Conservation (phyloP, 208 protist species). For the Kentomonas sorsogonicus region DNA sequence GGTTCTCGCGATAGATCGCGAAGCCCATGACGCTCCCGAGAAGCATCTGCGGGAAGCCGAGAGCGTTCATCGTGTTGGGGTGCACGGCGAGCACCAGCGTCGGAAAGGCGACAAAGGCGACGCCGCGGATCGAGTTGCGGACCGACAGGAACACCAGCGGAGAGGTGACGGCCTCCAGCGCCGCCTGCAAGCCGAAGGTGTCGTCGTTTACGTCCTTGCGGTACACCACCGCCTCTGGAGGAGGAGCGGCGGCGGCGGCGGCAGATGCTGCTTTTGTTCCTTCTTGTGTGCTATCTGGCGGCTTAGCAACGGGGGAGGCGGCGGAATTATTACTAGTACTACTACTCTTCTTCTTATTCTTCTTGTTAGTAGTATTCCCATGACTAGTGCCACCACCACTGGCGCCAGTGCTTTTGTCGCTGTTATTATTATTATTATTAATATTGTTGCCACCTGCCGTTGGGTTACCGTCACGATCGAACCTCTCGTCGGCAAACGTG, state of each 20-base stretch:
- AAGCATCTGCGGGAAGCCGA: conserved; percentile 22
- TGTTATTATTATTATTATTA: no score
- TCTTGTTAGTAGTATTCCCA: no score
- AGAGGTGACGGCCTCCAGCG: conserved; percentile 19
- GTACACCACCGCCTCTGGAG: conserved; percentile 25
- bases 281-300: no score
- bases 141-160: conserved; percentile 14
- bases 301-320: not conserved
- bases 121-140: conserved; percentile 18
- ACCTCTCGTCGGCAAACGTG: conserved; percentile 8
- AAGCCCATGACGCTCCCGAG: conserved; percentile 23
- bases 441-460: no score
- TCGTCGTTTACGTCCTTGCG: conserved; percentile 24
- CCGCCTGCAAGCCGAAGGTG: conserved; percentile 22
- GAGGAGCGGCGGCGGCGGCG: no score
- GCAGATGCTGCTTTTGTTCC: no score
- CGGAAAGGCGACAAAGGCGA: conserved; percentile 24
- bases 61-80: conserved; percentile 26
- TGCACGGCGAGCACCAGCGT: conserved; percentile 27
- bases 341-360: not conserved
- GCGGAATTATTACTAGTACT: no score
- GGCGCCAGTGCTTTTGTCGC: no score
- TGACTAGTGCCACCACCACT: no score
- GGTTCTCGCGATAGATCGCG: conserved; percentile 15
- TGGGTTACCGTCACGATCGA: not conserved